Evolutionary conservation across 2,329 filamentous ascomycete species (phyloP).

Genomic region (Paraconiothyrium brasiliense): DNA sequence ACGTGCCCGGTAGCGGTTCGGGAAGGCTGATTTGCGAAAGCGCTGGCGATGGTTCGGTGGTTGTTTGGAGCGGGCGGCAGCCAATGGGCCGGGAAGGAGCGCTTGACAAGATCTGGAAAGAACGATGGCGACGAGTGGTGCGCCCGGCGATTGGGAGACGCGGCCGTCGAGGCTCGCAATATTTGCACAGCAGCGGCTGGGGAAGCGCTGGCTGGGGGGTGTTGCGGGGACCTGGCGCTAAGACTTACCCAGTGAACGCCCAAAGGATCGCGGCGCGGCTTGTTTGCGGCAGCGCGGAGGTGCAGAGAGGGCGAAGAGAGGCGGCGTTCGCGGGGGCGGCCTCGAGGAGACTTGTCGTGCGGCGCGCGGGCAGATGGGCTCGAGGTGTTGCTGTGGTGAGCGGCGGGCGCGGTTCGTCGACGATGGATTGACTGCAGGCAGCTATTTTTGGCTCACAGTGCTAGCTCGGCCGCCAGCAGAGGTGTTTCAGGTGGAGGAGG

Average conservation of each 20-base stretch:
- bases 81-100: conserved; percentile 41
- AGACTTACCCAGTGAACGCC: conserved; percentile 48
- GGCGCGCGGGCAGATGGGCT: conserved; percentile 14
- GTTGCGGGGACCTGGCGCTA: conserved; percentile 47
- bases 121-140: conserved; percentile 17
- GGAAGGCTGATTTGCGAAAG: conserved; percentile 26
- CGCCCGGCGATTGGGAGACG: conserved; percentile 35
- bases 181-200: conserved; percentile 44
- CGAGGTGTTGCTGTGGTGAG: conserved; percentile 17
- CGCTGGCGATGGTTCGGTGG: conserved; percentile 31
- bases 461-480: conserved; percentile 34
- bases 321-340: conserved; percentile 18
- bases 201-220: conserved; percentile 43
- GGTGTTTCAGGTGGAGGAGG: conserved; percentile 39
- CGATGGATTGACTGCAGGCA: conserved; percentile 15
- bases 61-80: conserved; percentile 19
- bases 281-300: conserved; percentile 15
- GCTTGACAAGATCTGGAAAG: conserved; percentile 39
- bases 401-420: conserved; percentile 5
- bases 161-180: conserved; percentile 29
- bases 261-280: conserved; percentile 20
- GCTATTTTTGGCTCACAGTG: conserved; percentile 38
- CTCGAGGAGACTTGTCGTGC: conserved; percentile 1
- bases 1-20: conserved; percentile 37
- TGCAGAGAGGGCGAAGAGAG: conserved; percentile 4